Evolutionary conservation across 2,329 filamentous ascomycete species (phyloP), one percentile per base, ranked within the genome.

Genomic region (Epichloe coenophiala): DNA sequence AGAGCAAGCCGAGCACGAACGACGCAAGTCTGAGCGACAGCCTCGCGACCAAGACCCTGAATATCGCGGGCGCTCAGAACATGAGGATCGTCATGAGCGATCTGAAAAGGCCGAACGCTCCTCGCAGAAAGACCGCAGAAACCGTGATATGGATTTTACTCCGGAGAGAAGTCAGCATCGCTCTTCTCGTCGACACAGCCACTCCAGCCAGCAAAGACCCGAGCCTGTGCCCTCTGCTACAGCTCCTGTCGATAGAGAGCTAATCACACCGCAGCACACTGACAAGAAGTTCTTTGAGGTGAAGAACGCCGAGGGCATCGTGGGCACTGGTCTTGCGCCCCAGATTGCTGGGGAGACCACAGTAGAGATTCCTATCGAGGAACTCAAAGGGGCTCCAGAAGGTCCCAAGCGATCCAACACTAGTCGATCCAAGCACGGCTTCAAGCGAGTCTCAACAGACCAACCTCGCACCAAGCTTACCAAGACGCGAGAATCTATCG

Each of bases 1-100:
- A 54, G 73, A 77, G 56, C 73, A 75, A 53, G 71, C 67, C 15
- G 71, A 68, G 2, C 71, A 76, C 49, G 75, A 78, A 2, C 70
- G 60, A 54, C 69, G 70, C 52, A 76, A 71, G 60, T 69, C 68
- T 48, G 73, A 76, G 56, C 70, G 71, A 31, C 70, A 42, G 56
- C 53, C n/a, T 19, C 49, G 46, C 21, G 55, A 67, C 37, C 60
- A 58, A 51, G 59, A 62, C 36, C 57, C 55, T 36, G 64, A 65
- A 46, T 53, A 54, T 23, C 53, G 55, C 41, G 62, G 61, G 42
- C 47, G 47, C 31, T 46, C 41, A 4, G 36, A 51, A 35, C 44
- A 62, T 36, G 59, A 56, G 33, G 64, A 65, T 45, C 55, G 55
- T 15, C 52, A 54, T 40, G 63, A 64, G 23, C 46, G 45, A 17